A percentile compares a stretch with the other conserved stretches of the same genome.
These are phyloP conservation scores for Priceomyces fermenticarens DNA, from an alignment of 805 yeast species.

Conservation along the genomic window DNA sequence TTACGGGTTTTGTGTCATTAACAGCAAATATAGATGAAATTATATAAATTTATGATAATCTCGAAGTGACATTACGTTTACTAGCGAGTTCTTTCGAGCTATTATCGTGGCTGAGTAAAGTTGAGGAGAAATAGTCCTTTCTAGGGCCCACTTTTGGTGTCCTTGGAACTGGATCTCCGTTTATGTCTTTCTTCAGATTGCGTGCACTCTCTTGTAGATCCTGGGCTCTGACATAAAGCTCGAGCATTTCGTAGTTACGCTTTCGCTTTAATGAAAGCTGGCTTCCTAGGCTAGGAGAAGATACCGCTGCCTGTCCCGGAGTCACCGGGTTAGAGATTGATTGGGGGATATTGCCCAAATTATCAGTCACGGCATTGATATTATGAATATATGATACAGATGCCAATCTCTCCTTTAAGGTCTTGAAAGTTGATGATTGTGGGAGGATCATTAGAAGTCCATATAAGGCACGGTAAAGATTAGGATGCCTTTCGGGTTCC, in stretches of 20 bases:
- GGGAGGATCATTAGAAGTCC: slow-evolving; percentile 93
- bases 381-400: slow-evolving; percentile 47
- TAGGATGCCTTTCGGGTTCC: slow-evolving; percentile 81
- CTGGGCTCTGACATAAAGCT: slow-evolving; percentile 33
- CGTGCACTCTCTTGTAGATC: slow-evolving; percentile 24
- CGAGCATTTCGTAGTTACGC: slow-evolving; percentile 40
- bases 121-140: slow-evolving; percentile 6
- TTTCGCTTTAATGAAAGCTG: slow-evolving; percentile 37
- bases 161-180: no score
- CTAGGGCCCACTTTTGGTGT: background rate
- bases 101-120: background rate
- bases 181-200: background rate
- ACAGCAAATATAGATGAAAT: background rate
- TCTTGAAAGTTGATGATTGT: slow-evolving; percentile 86
- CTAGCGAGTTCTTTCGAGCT: background rate
- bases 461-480: slow-evolving; percentile 79
- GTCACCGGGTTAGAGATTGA: slow-evolving; percentile 17
- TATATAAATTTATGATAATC: background rate
- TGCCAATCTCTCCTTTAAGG: slow-evolving; percentile 71
- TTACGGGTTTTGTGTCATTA: slow-evolving; percentile 3
- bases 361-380: slow-evolving; percentile 9
- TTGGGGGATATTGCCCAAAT: slow-evolving; percentile 12
- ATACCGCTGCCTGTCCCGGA: slow-evolving; percentile 4
- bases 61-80: slow-evolving; percentile 1
- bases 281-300: slow-evolving; percentile 14